Conservation (phyloP, 192 early-diverging fungal genomes). For the Rhizophagus prolifer region DNA sequence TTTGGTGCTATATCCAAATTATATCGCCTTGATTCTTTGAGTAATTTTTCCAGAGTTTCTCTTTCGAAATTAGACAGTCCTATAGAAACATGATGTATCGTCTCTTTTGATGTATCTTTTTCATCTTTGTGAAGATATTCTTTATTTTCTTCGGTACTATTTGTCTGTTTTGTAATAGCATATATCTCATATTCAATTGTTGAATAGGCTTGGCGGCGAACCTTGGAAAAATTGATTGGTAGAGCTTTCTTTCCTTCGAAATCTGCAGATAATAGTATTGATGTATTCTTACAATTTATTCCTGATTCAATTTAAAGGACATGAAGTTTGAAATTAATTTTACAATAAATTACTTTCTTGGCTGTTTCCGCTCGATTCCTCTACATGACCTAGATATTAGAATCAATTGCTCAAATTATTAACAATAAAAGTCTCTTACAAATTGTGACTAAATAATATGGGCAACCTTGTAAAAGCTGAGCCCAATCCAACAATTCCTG, state of each 20-base stretch:
- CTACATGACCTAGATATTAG: not conserved
- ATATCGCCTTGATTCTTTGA: conserved; percentile 58
- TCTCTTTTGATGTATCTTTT: conserved; percentile 5
- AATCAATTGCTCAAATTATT: not conserved
- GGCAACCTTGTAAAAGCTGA: conserved; percentile 31
- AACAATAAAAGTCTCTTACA: not conserved
- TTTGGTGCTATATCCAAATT: conserved; percentile 73
- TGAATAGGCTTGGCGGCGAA: conserved; percentile 5
- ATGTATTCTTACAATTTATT: not conserved
- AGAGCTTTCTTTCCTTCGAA: conserved; percentile 20
- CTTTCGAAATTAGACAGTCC: conserved; percentile 28
- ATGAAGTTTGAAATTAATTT: not conserved
- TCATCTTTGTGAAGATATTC: not conserved
- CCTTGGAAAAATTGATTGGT: not conserved
- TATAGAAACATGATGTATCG: conserved; percentile 13
- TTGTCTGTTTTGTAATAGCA: not conserved
- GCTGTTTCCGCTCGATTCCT: not conserved
- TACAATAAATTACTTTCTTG: conserved; percentile 28
- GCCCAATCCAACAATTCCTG: conserved; percentile 50
- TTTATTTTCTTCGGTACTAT: not conserved
- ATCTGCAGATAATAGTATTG: not conserved
- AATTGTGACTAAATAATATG: not conserved
- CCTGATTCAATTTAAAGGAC: not conserved
- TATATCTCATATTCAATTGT: conserved; percentile 28
- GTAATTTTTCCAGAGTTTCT: conserved; percentile 35